Base-by-base conservation (phyloP, 2,329 filamentous ascomycete genomes). In the Purpureocillium lavendulum region DNA sequence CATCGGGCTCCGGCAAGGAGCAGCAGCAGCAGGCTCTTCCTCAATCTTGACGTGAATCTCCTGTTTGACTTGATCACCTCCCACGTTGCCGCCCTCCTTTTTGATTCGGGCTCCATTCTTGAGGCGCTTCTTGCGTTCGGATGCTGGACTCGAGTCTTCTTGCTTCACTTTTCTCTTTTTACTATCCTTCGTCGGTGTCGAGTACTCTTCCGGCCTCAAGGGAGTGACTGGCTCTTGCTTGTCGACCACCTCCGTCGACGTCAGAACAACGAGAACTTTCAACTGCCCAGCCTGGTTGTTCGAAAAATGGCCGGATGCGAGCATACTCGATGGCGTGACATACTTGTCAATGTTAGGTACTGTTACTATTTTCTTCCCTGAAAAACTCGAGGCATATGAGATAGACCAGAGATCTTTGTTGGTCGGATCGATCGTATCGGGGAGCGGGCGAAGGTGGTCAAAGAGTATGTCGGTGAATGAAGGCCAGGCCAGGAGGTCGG, bases 181-280 rank as follows among this genome's bases (percentile, higher is more conserved):
- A 16, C 7, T 16, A 15, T 33, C 31, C 31, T 33, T 33, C 7
- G 16, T 16, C 11, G 16, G 14, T 16, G 14, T 33, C 14, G 14
- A 33, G 31, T 33, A 33, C 16, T 33, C 14, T 11, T 33, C 14
- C 16, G 14, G 14, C 16, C 31, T 33, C 14, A 33, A 16, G 9
- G 31, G 31, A 7, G 16, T 33, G 14, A 33, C 16, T 16, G 14
- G 31, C n/a, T 33, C 31, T 16, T 33, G 14, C 31, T 16, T n/a
- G 16, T 33, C 31, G 16, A 33, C 16, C 14, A 33, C 14, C 16
- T 33, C 14, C 3, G 9, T 33, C 11, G 14, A 18, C 16, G 14
- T 33, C 14, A 33, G 14, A 16, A 33, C 17, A 33, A 40, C 33
- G 33, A 40, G 35, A 35, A 26, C 21, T 26, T 26, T 26, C 10